These are phyloP conservation scores for Cladophialophora exuberans DNA, from an alignment of 2,329 filamentous ascomycete genomes.

Conservation along the genomic window DNA sequence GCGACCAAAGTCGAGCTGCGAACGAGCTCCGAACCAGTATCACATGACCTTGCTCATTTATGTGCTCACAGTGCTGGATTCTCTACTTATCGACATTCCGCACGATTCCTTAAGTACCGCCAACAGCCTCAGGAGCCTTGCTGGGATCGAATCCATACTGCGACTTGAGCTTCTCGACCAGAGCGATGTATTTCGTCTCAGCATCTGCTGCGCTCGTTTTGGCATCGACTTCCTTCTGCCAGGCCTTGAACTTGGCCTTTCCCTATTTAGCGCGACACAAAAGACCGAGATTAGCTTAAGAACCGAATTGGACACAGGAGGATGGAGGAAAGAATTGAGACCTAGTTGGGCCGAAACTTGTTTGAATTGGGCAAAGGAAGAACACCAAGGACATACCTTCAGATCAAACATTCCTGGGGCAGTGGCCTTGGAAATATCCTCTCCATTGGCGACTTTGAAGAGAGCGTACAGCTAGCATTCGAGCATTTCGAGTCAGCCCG, in stretches of 20 bases:
- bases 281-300: background rate
- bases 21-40: too few relatives aligned
- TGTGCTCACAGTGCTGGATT: too few relatives aligned
- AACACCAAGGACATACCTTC: conserved; percentile 37
- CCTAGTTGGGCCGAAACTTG: too few relatives aligned
- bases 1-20: too few relatives aligned
- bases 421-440: conserved; percentile 34
- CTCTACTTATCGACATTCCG: background rate
- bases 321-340: conserved; percentile 65
- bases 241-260: conserved; percentile 80
- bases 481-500: too few relatives aligned
- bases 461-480: conserved; percentile 42
- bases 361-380: background rate
- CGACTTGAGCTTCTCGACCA: conserved; percentile 72
- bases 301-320: background rate
- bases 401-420: conserved; percentile 44
- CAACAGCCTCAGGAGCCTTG: conserved; percentile 65
- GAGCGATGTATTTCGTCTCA: conserved; percentile 74
- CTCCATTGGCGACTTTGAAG: conserved; percentile 40
- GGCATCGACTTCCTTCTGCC: conserved; percentile 71
- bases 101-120: conserved; percentile 11
- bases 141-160: conserved; percentile 69
- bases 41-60: too few relatives aligned
- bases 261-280: conserved; percentile 51
- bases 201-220: conserved; percentile 66